Evolutionary conservation across 2,329 filamentous ascomycete species (phyloP).

Genomic region (Scopulariopsis brevicaulis): DNA sequence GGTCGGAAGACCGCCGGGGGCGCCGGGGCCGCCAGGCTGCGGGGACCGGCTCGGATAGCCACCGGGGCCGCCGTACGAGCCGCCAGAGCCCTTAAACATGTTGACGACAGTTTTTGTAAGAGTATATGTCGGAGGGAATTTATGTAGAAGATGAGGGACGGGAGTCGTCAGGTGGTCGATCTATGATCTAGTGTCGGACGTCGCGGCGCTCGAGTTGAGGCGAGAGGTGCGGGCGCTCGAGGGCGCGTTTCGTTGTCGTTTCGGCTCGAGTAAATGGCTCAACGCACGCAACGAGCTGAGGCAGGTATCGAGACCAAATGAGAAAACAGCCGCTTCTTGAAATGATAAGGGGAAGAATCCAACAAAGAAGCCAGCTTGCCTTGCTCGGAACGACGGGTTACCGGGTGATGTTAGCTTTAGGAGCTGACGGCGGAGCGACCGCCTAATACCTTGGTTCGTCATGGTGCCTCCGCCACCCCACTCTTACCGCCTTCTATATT

Average conservation of each 20-base stretch:
- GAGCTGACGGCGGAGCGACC: not conserved
- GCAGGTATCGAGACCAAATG: not conserved
- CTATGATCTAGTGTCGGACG: not conserved
- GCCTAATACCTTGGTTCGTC: not conserved
- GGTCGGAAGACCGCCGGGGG: not conserved
- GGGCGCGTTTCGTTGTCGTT: not conserved
- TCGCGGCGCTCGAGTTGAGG: not conserved
- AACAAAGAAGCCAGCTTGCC: not conserved
- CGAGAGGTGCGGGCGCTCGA: not conserved
- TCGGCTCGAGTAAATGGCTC: not conserved
- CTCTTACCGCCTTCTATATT: not conserved
- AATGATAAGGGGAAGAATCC: not conserved
- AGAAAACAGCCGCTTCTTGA: not conserved
- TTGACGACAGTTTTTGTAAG: not conserved
- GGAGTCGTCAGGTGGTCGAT: not conserved
- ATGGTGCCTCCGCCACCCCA: not conserved
- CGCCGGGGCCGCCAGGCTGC: not conserved
- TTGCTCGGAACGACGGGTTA: not conserved
- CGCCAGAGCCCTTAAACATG: slow-evolving; percentile 3
- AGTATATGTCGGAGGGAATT: not conserved
- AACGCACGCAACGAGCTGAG: not conserved
- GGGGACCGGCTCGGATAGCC: not conserved
- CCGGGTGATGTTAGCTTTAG: not conserved
- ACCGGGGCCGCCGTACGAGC: slow-evolving; percentile 13
- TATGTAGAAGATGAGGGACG: not conserved